Base-by-base conservation (phyloP, 192 early-diverging fungal species). In the Kappamyces sp. region DNA sequence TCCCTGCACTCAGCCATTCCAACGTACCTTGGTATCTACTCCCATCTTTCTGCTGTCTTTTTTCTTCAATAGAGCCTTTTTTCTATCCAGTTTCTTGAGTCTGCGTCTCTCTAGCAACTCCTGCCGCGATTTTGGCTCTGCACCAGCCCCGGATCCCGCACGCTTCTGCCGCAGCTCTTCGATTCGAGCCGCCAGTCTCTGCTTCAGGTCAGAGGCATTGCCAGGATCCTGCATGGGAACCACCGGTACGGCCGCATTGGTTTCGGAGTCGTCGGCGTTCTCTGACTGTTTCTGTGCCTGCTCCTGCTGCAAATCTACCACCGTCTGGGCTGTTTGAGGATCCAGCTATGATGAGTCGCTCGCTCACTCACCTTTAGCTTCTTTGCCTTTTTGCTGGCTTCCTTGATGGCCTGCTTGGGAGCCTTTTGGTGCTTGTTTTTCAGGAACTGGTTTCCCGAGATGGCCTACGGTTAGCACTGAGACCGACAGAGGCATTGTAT, bases 341-440 rank as follows among this genome's bases (percentile, higher is more conserved):
- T 54, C 52, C 52, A 88, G 84, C 82, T 59, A 2, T 52, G 10
- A 12, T 37, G 10, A 9, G 12, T 12, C 12, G 9, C 39, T 52
- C 15, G 4, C 6, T 1, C 44, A 41, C 13, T 1, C 42, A 54
- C 52, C 52, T 94, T 92, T 63, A 77, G 76, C 68, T 85, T 87
- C 58, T 91, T 91, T n/a, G 86, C 86, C 55, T 83, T 84, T 67
- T 87, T 89, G 55, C 84, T 81, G 34, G 83, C 81, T 51, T 92
- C 85, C 53, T 90, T 93, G 46, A 88, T 73, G 4, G 69, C 83
- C 66, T 89, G 84, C 62, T 91, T 90, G 33, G 85, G 83, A 13
- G 85, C 82, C 54, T 73, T 76, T 58, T 87, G 86, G 68, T 90
- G 87, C 73, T 96, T 93, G 62, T 88, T 91, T 62, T 90, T 84